Conservation (phyloP, 1,284 basidiomycete species). For the Tylopilus sp. region DNA sequence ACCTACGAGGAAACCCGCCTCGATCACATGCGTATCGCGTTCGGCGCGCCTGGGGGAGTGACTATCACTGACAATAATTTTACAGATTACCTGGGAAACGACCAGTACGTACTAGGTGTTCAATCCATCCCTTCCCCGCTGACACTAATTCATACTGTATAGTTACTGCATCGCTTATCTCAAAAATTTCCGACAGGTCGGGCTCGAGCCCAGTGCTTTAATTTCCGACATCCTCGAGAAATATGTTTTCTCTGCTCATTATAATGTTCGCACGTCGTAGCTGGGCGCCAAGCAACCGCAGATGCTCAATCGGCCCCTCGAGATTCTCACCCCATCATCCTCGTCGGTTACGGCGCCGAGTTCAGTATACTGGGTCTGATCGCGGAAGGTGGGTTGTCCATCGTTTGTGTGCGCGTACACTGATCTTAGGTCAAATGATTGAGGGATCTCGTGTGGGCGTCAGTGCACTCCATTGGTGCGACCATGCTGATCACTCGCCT, state of each 20-base stretch:
- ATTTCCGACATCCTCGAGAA: conserved; percentile 25
- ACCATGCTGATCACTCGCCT: conserved; percentile 31
- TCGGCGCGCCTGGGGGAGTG: conserved; percentile 32
- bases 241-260: conserved; percentile 27
- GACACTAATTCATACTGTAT: neutral
- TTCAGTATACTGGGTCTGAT: conserved; percentile 60
- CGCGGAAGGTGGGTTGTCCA: conserved; percentile 49
- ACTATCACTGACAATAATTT: conserved; percentile 40
- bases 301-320: conserved; percentile 60
- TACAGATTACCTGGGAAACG: conserved; percentile 40
- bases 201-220: conserved; percentile 29
- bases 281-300: conserved; percentile 38
- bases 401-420: neutral
- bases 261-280: conserved; percentile 23
- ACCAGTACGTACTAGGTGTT: conserved; percentile 29
- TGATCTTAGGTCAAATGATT: conserved; percentile 1
- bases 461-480: conserved; percentile 37
- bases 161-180: conserved; percentile 38
- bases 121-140: neutral
- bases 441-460: conserved; percentile 44
- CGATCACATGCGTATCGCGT: conserved; percentile 35
- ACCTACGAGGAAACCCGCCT: conserved; percentile 36
- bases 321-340: conserved; percentile 62
- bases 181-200: conserved; percentile 33
- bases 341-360: conserved; percentile 60